Evolutionary conservation across 2,329 filamentous ascomycete species (phyloP), one percentile per base, ranked within the genome.

Genomic region (Aspergillus ibericus): DNA sequence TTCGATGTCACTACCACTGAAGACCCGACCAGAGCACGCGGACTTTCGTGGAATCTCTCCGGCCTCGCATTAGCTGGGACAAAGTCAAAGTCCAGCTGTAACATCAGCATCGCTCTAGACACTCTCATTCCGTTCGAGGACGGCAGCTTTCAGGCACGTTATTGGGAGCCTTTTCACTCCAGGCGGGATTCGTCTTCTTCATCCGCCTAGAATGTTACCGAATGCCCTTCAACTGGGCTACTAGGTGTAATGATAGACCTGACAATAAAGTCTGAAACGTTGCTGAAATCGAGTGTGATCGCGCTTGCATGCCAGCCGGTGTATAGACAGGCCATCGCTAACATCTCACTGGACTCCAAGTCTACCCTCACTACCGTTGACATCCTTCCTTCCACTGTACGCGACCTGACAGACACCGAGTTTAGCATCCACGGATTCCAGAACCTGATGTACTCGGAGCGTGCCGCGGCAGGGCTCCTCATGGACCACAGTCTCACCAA

Each of bases 121-220:
- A 53, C 27, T 27, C 8, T 40, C 13, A 5, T 16, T 9, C 34
- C 47, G 5, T 15, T 34, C 18, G 7, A 38, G 1, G 15, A n/a
- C 12, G 27, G 35, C 8, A 4, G 6, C 1, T 50, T 44, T 34
- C 51, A 61, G 25, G 25, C 51, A 10, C 55, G 40, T 12, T 49
- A 61, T 10, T 61, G 59, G 59, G 59, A 58, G 55, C 42, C 59
- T 3, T 7, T 29, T 9, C 48, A 49, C 10, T 8, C 18, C 27
- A 22, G 13, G 4, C 4, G 6, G 6, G 16, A n/a, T n/a, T 35
- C 27, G 12, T 15, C n/a, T 6, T 8, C 12, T 12, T 10, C 13
- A 15, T 29, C 48, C 1, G 52, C 34, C 8, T 55, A 58, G 13
- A 20, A 40, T 16, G 22, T 29, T 8, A 55, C 32, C 9, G 13